phyloP scores from a whole-genome alignment of 331 rosid genomes.

The Saraca asoca region DNA sequence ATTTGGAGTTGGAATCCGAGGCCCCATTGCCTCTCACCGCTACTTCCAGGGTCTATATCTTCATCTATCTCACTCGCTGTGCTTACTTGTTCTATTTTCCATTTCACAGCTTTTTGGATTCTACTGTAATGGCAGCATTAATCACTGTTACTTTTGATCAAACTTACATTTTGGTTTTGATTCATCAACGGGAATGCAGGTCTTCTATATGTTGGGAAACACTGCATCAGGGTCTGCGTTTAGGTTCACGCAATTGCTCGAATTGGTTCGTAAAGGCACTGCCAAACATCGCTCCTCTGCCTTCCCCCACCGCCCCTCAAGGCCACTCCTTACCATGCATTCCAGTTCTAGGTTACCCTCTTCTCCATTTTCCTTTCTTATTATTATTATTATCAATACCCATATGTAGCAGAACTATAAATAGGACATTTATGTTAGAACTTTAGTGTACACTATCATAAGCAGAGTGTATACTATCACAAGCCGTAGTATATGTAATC shows the following conservation, averaged over 20 bases:
- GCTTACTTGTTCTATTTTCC: neutral
- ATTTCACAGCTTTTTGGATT: too few species aligned
- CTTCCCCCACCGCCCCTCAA: conserved; percentile 59
- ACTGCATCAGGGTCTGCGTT: conserved; percentile 82
- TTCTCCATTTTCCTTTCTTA: neutral
- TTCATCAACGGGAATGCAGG: conserved; percentile 44
- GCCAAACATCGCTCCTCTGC: conserved; percentile 61
- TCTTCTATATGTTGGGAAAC: conserved; percentile 90
- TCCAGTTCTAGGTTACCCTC: conserved; percentile 51
- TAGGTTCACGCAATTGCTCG: conserved; percentile 89
- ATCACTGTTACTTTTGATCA: neutral
- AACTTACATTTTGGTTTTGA: too few species aligned
- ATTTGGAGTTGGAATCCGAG: conserved; percentile 50
- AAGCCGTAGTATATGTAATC: too few species aligned
- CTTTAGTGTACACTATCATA: too few species aligned
- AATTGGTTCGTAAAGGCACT: conserved; percentile 87
- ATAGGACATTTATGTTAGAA: too few species aligned
- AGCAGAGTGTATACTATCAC: too few species aligned
- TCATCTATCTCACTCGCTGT: neutral
- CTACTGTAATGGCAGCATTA: neutral
- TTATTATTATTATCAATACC: too few species aligned
- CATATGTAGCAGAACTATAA: too few species aligned
- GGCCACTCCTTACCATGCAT: conserved; percentile 44
- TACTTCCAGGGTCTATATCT: conserved; percentile 70
- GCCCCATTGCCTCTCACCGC: conserved; percentile 79